A percentile compares a stretch with the other conserved stretches of the same genome.
Conservation (phyloP, 2,329 filamentous ascomycete species). For the Fusarium brevicatenulatum region DNA sequence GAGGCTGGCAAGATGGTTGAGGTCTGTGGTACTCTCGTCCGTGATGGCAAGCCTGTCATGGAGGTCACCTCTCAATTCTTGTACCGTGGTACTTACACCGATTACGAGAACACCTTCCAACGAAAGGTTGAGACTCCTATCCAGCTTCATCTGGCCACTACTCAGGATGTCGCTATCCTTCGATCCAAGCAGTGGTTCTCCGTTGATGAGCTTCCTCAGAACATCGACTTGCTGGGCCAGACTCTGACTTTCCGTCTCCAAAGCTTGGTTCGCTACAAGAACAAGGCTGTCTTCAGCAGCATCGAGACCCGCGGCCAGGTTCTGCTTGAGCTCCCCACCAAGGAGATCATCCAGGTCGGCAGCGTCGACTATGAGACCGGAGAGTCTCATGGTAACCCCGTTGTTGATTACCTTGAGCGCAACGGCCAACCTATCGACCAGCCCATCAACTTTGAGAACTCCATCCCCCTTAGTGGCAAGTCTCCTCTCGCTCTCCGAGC, state of each 20-base stretch:
- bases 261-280: constrained; percentile 92
- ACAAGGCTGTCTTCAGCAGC: constrained; percentile 88
- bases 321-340: constrained; percentile 91
- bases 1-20: constrained; percentile 99
- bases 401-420: constrained; percentile 93
- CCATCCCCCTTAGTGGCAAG: constrained; percentile 94
- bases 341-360: constrained; percentile 97
- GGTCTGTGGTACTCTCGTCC: constrained; percentile 95
- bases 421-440: constrained; percentile 94
- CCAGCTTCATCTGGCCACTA: constrained; percentile 86
- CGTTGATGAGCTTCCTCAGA: constrained; percentile 73
- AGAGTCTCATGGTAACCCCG: constrained; percentile 92
- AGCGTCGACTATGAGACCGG: constrained; percentile 96
- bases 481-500: constrained; percentile 88
- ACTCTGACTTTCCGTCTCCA: constrained; percentile 96
- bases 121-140: constrained; percentile 96
- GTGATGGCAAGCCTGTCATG: constrained; percentile 89
- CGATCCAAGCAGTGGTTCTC: constrained; percentile 99
- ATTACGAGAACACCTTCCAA: constrained; percentile 99
- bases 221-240: constrained; percentile 89
- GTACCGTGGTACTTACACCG: constrained; percentile 91
- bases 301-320: constrained; percentile 94
- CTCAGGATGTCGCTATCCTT: constrained; percentile 92
- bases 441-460: constrained; percentile 95
- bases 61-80: constrained; percentile 98